Evolutionary conservation across 2,329 filamentous ascomycete genomes (phyloP), one percentile per base, ranked within the genome.

Genomic region (Myriosclerotinia duriaeana): DNA sequence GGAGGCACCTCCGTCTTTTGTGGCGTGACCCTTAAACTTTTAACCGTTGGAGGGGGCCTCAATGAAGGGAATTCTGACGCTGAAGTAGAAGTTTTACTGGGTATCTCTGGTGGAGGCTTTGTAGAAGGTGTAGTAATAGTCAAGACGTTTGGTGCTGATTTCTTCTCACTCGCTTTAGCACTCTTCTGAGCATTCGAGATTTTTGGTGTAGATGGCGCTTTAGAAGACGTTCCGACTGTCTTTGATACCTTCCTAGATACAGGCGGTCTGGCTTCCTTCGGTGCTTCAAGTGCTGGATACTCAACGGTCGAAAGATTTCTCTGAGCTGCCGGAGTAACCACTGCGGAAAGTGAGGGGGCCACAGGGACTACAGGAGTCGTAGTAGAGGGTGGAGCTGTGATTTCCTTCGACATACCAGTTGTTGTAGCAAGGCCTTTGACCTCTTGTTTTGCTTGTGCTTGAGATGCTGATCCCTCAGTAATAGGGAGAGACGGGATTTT

Each of bases 21-120:
- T 0, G 87, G 81, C n/a, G 90, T 81, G 9, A 93, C 82, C n/a
- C 89, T 84, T 77, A 1, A 88, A 91, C 74, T 89, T 89, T 0
- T 88, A 85, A 0, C 79, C 83, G 40, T 46, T 42, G 20, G 55
- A 17, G 30, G 63, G 26, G 0, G 85, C 85, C 30, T 34, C 30
- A 86, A 75, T 59, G 85, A 80, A 40, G 85, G 83, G 67, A 86
- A 84, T 1, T 80, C 79, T 20, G 80, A 77, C 30, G 78, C 72
- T 26, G 60, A 50, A 62, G 70, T 50, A 12, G 68, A 63, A 17
- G 67, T 5, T 54, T 71, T 73, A 2, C 66, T 54, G 15, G 71
- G 63, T n/a, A 68, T 68, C 17, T 73, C 72, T 50, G 67, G 30
- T 1, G 66, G 58, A 2, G 82, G 79, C n/a, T 61, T 65, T 15